Base-by-base conservation (phyloP, 495 filamentous ascomycete genomes). In the Chlorociboria aeruginascens region DNA sequence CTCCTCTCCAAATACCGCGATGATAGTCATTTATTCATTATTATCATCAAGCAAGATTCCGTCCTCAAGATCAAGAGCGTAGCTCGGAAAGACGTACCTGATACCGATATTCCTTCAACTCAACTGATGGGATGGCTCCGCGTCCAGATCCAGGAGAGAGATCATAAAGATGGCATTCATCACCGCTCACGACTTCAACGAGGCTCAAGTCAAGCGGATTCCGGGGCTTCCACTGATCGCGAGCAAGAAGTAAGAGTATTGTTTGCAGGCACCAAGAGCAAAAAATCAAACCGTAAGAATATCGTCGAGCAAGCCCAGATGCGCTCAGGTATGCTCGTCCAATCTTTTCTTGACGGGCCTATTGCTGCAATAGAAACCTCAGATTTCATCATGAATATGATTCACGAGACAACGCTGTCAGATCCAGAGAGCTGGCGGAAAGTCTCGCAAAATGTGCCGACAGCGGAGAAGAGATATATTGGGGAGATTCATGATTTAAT, bases 281-380 rank as follows among this genome's bases (percentile, higher is more conserved):
- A 95, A 64, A 98, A 95, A 67, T 81, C 81, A 35, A 95, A 93
- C 61, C 79, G 90, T 31, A 77, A 76, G 46, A 81, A 81, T 29
- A 85, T 97, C 32, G 81, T 95, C 20, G 87, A 93, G 57, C 82
- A 85, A 40, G 86, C 86, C 32, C 76, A 87, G 51, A 57, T 69
- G 29, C 73, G 72, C 43, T 77, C 81, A 3, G 72, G 76, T 7
- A 71, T 77, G 57, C 67, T 84, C 41, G 68, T 83, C 37, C 74
- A 81, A 51, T 69, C 71, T 12, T 83, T 84, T 42, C 63, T 82
- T 8, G 76, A 81, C 48, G 83, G 82, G 10, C 89, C 89, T 1
- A 83, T 96, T 55, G 78, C 80, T 8, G 92, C 90, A 13, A 81
- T 98, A 42, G 92, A 98, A 63, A 86, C 83, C 1, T 81, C 81